phyloP scores from a whole-genome alignment of 805 yeast species.

The Pichia manshurica region DNA sequence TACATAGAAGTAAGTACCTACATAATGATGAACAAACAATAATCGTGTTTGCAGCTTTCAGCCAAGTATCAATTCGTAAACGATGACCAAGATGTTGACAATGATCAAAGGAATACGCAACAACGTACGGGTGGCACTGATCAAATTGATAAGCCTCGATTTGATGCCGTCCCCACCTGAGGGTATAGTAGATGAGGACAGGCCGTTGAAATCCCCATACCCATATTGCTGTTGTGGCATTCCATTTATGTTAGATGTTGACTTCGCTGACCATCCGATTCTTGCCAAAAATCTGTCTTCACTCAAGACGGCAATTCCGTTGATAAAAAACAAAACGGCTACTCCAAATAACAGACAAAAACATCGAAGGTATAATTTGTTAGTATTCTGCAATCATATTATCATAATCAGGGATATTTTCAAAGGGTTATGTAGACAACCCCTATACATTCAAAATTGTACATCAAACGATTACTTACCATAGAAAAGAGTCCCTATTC shows the following conservation, averaged over 20 bases:
- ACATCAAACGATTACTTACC: no score
- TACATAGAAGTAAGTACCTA: not conserved
- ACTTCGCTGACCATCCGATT: conserved; percentile 39
- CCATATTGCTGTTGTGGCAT: conserved; percentile 10
- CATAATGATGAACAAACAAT: not conserved
- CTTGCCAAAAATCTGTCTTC: conserved; percentile 52
- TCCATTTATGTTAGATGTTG: conserved; percentile 21
- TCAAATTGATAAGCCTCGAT: conserved; percentile 44
- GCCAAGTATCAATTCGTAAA: conserved; percentile 50
- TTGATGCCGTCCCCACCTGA: conserved; percentile 31
- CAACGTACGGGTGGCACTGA: conserved; percentile 54
- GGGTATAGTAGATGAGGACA: conserved; percentile 3
- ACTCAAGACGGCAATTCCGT: conserved; percentile 53
- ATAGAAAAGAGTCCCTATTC: conserved; percentile 49
- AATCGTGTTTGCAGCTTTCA: conserved; percentile 15
- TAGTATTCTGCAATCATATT: no score
- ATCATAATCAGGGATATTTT: no score
- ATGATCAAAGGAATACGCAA: conserved; percentile 51
- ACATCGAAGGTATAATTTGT: not conserved
- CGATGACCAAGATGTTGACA: conserved; percentile 43
- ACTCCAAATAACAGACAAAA: not conserved
- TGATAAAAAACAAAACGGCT: conserved; percentile 45
- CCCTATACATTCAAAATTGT: no score
- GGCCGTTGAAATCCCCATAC: conserved; percentile 13
- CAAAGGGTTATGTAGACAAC: no score